Evolutionary conservation across 768 basidiomycete genomes (phyloP).

Genomic region (Calocybe cyanea): DNA sequence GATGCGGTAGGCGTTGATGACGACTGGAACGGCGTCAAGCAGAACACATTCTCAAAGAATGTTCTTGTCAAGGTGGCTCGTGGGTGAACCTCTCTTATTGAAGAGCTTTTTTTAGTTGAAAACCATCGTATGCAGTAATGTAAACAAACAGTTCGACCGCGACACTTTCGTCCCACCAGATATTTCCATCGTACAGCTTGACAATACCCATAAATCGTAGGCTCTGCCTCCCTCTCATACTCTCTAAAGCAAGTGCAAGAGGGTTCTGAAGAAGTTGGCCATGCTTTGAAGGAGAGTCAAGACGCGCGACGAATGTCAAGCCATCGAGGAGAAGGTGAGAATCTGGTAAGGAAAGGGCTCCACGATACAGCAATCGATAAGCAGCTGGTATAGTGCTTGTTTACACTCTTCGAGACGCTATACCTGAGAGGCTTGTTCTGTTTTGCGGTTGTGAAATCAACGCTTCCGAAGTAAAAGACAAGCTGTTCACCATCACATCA

Average conservation of each 20-base stretch:
- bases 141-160: slow-evolving; percentile 35
- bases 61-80: slow-evolving; percentile 54
- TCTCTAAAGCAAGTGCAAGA: slow-evolving; percentile 69
- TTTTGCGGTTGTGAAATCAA: slow-evolving; percentile 5
- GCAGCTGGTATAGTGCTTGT: slow-evolving; percentile 11
- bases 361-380: slow-evolving; percentile 70
- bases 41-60: slow-evolving; percentile 72
- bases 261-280: slow-evolving; percentile 58
- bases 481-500: not conserved
- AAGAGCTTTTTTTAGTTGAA: not conserved
- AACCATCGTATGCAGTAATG: not conserved
- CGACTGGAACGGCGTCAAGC: slow-evolving; percentile 38
- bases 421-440: not conserved
- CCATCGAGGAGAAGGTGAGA: slow-evolving; percentile 72
- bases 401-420: slow-evolving; percentile 1
- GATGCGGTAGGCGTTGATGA: slow-evolving; percentile 18
- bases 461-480: not conserved
- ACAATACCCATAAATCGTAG: slow-evolving; percentile 56
- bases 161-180: slow-evolving; percentile 59
- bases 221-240: slow-evolving; percentile 71
- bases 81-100: slow-evolving; percentile 65
- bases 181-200: slow-evolving; percentile 37
- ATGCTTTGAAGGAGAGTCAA: slow-evolving; percentile 36
- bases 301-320: slow-evolving; percentile 57
- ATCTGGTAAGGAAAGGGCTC: slow-evolving; percentile 69